phyloP scores from a whole-genome alignment of 768 basidiomycete genomes.

The Sarcomyxa edulis region DNA sequence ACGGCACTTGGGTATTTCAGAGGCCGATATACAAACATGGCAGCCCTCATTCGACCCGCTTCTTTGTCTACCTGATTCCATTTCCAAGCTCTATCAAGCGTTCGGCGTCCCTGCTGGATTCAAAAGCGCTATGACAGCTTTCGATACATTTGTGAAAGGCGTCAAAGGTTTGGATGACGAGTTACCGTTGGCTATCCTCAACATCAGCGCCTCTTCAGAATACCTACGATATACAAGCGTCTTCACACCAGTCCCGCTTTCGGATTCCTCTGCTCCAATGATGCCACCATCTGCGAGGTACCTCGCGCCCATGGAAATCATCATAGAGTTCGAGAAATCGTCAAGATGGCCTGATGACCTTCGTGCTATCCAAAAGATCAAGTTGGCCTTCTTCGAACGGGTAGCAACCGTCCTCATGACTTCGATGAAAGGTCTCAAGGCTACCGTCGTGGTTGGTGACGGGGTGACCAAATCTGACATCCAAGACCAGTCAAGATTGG shows the following conservation, averaged over 20 bases:
- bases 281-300: constrained; percentile 61
- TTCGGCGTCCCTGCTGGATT: constrained; percentile 47
- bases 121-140: constrained; percentile 72
- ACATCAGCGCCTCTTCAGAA: constrained; percentile 69
- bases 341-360: constrained; percentile 95
- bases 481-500: constrained; percentile 66
- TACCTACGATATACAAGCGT: constrained; percentile 78
- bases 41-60: constrained; percentile 54
- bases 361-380: constrained; percentile 87
- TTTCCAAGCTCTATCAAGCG: constrained; percentile 39
- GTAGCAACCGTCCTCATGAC: constrained; percentile 64
- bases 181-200: constrained; percentile 74
- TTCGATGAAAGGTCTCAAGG: constrained; percentile 43
- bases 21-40: constrained; percentile 49
- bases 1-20: constrained; percentile 67
- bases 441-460: constrained; percentile 54
- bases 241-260: constrained; percentile 75
- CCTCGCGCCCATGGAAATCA: constrained; percentile 62
- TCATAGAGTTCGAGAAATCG: constrained; percentile 90
- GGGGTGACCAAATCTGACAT: constrained; percentile 44
- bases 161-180: constrained; percentile 71
- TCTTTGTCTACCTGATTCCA: constrained; percentile 50
- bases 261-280: constrained; percentile 41
- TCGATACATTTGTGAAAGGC: constrained; percentile 68
- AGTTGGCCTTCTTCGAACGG: constrained; percentile 86